A percentile compares a stretch with the other conserved stretches of the same genome.
Conservation (phyloP, 2,329 filamentous ascomycete genomes). For the Fusarium heterosporum region DNA sequence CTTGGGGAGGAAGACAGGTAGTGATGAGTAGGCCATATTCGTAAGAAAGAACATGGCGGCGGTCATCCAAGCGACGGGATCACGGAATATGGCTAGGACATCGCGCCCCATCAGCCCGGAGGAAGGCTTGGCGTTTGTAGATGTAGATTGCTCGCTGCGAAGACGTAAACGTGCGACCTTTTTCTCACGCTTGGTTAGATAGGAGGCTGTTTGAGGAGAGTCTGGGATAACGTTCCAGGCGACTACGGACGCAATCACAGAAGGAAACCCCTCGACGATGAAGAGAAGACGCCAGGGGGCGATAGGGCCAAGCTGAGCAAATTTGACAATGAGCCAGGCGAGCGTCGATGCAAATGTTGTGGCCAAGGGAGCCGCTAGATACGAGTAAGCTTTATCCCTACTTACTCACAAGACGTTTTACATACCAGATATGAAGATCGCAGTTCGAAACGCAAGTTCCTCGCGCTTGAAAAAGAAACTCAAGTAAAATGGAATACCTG, state of each 20-base stretch:
- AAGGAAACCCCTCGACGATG: conserved; percentile 86
- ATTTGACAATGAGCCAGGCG: conserved; percentile 80
- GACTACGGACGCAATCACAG: conserved; percentile 77
- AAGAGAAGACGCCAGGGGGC: conserved; percentile 90
- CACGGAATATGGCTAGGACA: conserved; percentile 60
- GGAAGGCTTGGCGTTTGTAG: conserved; percentile 32
- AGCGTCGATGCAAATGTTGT: conserved; percentile 82
- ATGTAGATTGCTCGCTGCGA: conserved; percentile 58
- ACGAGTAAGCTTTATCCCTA: conserved; percentile 38
- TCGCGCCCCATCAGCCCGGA: conserved; percentile 65
- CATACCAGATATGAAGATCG: conserved; percentile 82
- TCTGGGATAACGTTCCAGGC: conserved; percentile 84
- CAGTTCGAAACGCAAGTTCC: conserved; percentile 87
- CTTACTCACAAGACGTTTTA: conserved; percentile 24
- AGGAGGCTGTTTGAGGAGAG: conserved; percentile 73
- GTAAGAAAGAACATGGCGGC: conserved; percentile 87
- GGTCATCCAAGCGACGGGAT: conserved; percentile 70
- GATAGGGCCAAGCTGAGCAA: conserved; percentile 74
- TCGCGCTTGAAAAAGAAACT: conserved; percentile 73
- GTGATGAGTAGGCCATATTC: conserved; percentile 88
- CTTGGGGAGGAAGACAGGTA: conserved; percentile 88
- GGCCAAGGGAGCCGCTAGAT: conserved; percentile 77
- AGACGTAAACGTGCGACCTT: conserved; percentile 79
- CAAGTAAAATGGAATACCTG: conserved; percentile 72
- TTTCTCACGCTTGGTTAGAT: conserved; percentile 71